phyloP scores from a whole-genome alignment of 495 filamentous ascomycete species.

The Astrothelium macrocarpum region DNA sequence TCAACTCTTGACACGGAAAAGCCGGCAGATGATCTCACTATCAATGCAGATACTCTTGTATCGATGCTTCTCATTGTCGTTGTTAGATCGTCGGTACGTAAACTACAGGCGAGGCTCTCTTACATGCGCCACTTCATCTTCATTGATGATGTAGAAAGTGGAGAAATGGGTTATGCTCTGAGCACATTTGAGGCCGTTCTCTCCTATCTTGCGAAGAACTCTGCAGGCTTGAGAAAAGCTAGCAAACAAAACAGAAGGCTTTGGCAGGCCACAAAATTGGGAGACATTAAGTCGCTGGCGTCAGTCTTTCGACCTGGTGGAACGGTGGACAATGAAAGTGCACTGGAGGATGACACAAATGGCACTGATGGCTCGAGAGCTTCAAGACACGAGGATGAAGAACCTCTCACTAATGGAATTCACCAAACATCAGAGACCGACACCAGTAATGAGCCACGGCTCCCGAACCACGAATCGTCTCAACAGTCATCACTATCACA shows the following conservation, averaged over 20 bases:
- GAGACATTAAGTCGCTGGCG: constrained; percentile 63
- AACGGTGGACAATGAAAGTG: constrained; percentile 2
- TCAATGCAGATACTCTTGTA: constrained; percentile 93
- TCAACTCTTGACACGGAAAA: constrained; percentile 11
- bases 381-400: neutral
- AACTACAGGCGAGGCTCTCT: constrained; percentile 74
- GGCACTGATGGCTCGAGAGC: neutral
- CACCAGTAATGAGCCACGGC: too few species aligned
- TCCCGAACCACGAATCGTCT: neutral
- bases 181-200: constrained; percentile 95
- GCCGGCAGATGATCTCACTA: constrained; percentile 47
- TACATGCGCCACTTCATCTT: constrained; percentile 97
- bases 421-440: neutral
- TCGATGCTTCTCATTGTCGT: constrained; percentile 87
- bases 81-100: constrained; percentile 79
- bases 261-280: constrained; percentile 75
- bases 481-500: constrained; percentile 52
- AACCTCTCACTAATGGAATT: neutral
- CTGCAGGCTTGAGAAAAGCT: constrained; percentile 67
- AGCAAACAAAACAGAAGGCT: constrained; percentile 77
- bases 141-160: constrained; percentile 92
- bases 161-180: constrained; percentile 92
- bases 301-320: constrained; percentile 62
- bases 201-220: constrained; percentile 78
- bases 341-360: neutral